These are phyloP conservation scores for Aphanoascus verrucosus DNA, from an alignment of 2,329 filamentous ascomycete genomes.

Conservation along the genomic window DNA sequence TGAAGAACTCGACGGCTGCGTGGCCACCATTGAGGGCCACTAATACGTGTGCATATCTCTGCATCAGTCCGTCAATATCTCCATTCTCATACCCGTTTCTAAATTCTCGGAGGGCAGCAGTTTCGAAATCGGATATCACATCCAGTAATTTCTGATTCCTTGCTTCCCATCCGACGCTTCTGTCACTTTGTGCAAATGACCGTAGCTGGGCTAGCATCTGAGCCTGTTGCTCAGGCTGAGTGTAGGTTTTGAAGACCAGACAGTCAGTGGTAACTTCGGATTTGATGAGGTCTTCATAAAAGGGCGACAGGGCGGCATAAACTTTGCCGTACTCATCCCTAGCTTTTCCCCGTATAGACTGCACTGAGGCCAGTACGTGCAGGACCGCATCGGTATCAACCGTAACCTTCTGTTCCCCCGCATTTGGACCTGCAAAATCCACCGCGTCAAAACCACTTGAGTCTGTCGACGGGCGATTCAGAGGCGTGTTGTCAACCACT, in stretches of 20 bases:
- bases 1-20: slow-evolving; percentile 70
- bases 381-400: slow-evolving; percentile 54
- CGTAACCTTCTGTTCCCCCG: slow-evolving; percentile 27
- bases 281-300: slow-evolving; percentile 71
- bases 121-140: slow-evolving; percentile 78
- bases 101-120: slow-evolving; percentile 80
- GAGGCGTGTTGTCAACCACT: not conserved
- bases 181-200: slow-evolving; percentile 70
- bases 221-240: slow-evolving; percentile 81
- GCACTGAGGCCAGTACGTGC: slow-evolving; percentile 56
- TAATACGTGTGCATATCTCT: slow-evolving; percentile 76
- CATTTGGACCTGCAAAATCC: slow-evolving; percentile 40
- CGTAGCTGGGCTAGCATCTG: slow-evolving; percentile 74
- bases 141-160: slow-evolving; percentile 61
- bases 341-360: slow-evolving; percentile 73
- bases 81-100: slow-evolving; percentile 81
- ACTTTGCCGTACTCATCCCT: slow-evolving; percentile 84
- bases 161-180: slow-evolving; percentile 59
- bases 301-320: slow-evolving; percentile 76
- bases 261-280: slow-evolving; percentile 64
- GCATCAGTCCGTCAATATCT: slow-evolving; percentile 83
- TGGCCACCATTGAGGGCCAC: slow-evolving; percentile 69
- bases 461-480: slow-evolving; percentile 23
- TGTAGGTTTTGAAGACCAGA: slow-evolving; percentile 73
- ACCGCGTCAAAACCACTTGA: slow-evolving; percentile 74